A percentile compares a stretch with the other conserved stretches of the same genome.
These are phyloP conservation scores for Nigrospora oryzae DNA, from an alignment of 2,329 filamentous ascomycete genomes.

Conservation along the genomic window DNA sequence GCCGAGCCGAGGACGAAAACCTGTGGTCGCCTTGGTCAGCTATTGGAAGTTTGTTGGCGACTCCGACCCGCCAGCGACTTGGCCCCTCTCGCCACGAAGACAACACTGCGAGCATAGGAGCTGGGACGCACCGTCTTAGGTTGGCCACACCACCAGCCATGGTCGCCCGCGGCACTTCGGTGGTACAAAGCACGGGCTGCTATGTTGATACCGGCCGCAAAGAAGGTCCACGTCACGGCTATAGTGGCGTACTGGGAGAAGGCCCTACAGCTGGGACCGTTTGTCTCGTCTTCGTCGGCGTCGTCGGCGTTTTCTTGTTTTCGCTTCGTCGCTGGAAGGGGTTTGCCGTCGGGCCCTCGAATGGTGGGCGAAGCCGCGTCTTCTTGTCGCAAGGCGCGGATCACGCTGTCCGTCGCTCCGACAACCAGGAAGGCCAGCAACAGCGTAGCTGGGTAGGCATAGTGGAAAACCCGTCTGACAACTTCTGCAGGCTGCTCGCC, in stretches of 20 bases:
- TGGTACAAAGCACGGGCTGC: slow-evolving; percentile 64
- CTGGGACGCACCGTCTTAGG: slow-evolving; percentile 19
- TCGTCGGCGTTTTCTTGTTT: slow-evolving; percentile 38
- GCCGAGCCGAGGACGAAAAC: slow-evolving; percentile 78
- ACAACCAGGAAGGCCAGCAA: slow-evolving; percentile 41
- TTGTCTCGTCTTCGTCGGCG: slow-evolving; percentile 19
- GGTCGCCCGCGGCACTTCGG: slow-evolving; percentile 18
- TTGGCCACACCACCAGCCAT: slow-evolving; percentile 22
- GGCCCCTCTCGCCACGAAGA: no score
- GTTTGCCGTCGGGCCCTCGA: slow-evolving; percentile 81
- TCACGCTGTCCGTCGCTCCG: slow-evolving; percentile 43
- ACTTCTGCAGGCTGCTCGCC: slow-evolving; percentile 27
- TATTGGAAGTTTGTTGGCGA: neutral
- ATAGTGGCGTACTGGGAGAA: slow-evolving; percentile 70
- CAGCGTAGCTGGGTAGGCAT: slow-evolving; percentile 43
- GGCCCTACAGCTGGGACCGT: slow-evolving; percentile 30
- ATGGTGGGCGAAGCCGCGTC: slow-evolving; percentile 36
- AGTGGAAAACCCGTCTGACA: slow-evolving; percentile 37
- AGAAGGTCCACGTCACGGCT: slow-evolving; percentile 64
- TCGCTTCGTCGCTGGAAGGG: slow-evolving; percentile 62
- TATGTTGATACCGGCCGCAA: slow-evolving; percentile 66
- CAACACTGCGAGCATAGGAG: neutral
- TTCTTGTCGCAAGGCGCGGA: slow-evolving; percentile 40
- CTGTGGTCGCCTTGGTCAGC: slow-evolving; percentile 32
- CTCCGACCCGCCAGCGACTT: neutral